Evolutionary conservation across 1,284 basidiomycete genomes (phyloP).

Genomic region (Melampsora medusae): DNA sequence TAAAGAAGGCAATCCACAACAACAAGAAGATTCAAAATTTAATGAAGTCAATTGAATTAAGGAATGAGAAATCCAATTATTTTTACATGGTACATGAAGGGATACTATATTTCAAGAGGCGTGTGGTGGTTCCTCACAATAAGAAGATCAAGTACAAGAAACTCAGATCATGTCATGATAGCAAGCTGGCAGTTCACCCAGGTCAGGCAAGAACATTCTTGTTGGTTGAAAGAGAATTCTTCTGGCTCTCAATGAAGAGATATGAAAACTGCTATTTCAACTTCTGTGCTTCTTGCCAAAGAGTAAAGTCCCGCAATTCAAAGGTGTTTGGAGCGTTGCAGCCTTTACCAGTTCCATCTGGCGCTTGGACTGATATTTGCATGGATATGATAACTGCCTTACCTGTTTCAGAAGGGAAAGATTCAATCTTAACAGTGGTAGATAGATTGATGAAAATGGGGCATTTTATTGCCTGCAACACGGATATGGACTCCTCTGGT

Average conservation of each 20-base stretch:
- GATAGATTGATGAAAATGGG: slow-evolving; percentile 58
- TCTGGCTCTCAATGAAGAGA: slow-evolving; percentile 54
- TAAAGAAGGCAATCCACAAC: no score
- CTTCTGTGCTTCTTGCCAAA: not conserved
- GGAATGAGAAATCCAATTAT: no score
- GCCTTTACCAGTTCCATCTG: slow-evolving; percentile 52
- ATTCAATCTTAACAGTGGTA: slow-evolving; percentile 58
- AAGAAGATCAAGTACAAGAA: no score
- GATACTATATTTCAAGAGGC: no score
- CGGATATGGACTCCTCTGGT: no score
- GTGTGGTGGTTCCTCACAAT: no score
- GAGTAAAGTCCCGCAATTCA: not conserved
- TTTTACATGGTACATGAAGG: no score
- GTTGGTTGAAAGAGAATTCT: slow-evolving; percentile 49
- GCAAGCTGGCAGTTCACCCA: no score
- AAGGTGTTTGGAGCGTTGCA: slow-evolving; percentile 53
- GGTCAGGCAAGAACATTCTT: slow-evolving; percentile 54
- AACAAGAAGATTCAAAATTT: no score
- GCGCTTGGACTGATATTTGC: slow-evolving; percentile 57
- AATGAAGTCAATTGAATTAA: no score
- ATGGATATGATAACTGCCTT: slow-evolving; percentile 60
- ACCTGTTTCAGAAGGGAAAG: slow-evolving; percentile 54
- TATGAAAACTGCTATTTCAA: slow-evolving; percentile 50
- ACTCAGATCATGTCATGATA: slow-evolving; percentile 47
- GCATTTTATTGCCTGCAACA: no score